Evolutionary conservation across 1,284 basidiomycete species (phyloP).

Genomic region (Pseudozyma hubeiensis): DNA sequence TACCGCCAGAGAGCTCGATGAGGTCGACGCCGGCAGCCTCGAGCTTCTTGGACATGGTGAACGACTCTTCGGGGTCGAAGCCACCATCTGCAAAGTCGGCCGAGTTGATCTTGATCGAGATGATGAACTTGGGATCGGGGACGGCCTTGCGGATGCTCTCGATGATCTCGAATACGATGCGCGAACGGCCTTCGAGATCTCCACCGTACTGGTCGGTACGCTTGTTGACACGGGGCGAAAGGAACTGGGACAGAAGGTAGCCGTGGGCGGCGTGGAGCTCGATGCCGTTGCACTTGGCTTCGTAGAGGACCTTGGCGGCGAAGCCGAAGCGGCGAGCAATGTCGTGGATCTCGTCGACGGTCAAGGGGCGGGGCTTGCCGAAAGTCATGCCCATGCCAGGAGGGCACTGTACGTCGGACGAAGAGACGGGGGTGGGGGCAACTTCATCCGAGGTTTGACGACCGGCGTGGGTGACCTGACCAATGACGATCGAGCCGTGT

Average conservation of each 20-base stretch:
- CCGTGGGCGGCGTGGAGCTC: slow-evolving; percentile 91
- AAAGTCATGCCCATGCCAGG: slow-evolving; percentile 62
- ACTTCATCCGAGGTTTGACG: slow-evolving; percentile 64
- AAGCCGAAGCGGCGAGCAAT: slow-evolving; percentile 78
- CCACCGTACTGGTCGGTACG: slow-evolving; percentile 76
- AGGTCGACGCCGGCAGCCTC: slow-evolving; percentile 75
- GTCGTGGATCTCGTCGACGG: slow-evolving; percentile 74
- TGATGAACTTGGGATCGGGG: slow-evolving; percentile 75
- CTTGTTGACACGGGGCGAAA: slow-evolving; percentile 80
- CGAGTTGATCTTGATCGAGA: slow-evolving; percentile 86
- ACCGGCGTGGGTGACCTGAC: slow-evolving; percentile 71
- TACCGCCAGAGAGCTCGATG: slow-evolving; percentile 87
- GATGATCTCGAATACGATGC: slow-evolving; percentile 78
- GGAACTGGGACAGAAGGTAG: slow-evolving; percentile 84
- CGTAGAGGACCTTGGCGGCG: slow-evolving; percentile 77
- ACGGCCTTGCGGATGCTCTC: slow-evolving; percentile 75
- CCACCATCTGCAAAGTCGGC: slow-evolving; percentile 80
- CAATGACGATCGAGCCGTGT: slow-evolving; percentile 70
- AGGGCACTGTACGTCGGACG: slow-evolving; percentile 59
- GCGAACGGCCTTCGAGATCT: slow-evolving; percentile 66
- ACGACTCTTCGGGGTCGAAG: slow-evolving; percentile 72
- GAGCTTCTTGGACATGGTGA: slow-evolving; percentile 73
- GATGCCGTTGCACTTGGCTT: slow-evolving; percentile 86
- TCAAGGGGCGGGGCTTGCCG: slow-evolving; percentile 72
- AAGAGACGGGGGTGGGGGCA: slow-evolving; percentile 50